phyloP scores from a whole-genome alignment of 2,329 filamentous ascomycete genomes.

The Calonectria pauciramosa region DNA sequence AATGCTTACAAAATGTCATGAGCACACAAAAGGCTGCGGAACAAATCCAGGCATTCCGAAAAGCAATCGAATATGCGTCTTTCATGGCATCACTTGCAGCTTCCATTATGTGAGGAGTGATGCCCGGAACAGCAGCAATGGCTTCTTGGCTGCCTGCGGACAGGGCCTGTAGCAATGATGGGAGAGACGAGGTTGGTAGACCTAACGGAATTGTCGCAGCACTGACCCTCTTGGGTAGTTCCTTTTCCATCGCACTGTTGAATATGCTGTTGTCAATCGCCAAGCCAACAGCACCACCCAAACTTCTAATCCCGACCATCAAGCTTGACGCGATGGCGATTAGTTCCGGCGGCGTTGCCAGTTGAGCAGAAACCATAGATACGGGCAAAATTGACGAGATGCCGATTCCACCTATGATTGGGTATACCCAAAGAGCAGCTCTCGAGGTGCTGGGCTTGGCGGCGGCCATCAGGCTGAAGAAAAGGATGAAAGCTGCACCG shows the following conservation, averaged over 20 bases:
- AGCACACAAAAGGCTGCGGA: background rate
- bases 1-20: background rate
- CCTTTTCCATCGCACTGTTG: background rate
- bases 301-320: background rate
- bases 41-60: conserved; percentile 1
- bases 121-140: background rate
- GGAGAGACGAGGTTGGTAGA: background rate
- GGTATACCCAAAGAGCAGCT: background rate
- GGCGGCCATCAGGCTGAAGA: background rate
- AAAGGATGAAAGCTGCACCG: background rate
- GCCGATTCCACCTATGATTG: background rate
- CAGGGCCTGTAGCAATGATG: background rate
- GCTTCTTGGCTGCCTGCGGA: background rate
- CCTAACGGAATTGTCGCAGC: background rate
- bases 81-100: background rate
- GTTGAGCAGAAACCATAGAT: background rate
- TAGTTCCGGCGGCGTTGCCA: background rate
- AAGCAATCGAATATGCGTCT: background rate
- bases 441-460: conserved; percentile 1
- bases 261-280: conserved; percentile 1
- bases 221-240: background rate
- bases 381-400: background rate
- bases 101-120: background rate
- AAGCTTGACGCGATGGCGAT: conserved; percentile 1
- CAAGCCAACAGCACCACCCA: background rate